Conservation (phyloP, 2,329 filamentous ascomycete genomes). For the Neonectria faginata region DNA sequence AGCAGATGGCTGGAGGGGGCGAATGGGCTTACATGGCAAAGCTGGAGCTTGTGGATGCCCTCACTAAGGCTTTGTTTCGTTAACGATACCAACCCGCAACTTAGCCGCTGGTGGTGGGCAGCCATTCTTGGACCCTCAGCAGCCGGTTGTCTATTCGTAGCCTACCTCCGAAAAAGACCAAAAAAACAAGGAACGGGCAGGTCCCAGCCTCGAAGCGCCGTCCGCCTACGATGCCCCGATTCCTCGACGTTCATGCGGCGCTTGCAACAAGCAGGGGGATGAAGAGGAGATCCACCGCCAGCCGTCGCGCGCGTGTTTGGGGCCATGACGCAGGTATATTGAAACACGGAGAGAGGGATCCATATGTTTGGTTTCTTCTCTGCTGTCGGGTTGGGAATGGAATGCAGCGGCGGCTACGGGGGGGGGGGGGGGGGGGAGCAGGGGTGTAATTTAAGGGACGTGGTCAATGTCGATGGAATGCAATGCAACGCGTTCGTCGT, state of each 20-base stretch:
- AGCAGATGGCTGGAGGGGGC: background rate
- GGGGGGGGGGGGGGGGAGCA: background rate
- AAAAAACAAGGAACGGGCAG: background rate
- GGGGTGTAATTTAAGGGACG: conserved; percentile 22
- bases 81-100: background rate
- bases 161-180: no score
- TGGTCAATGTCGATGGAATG: conserved; percentile 23
- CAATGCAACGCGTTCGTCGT: background rate
- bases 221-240: background rate
- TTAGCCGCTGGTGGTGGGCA: background rate
- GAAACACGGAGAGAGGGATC: conserved; percentile 22
- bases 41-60: background rate
- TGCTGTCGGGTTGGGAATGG: background rate
- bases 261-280: background rate
- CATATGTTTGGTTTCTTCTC: background rate
- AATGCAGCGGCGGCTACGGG: background rate
- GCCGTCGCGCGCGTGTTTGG: conserved; percentile 43
- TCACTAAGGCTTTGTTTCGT: background rate
- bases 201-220: background rate
- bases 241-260: conserved; percentile 20
- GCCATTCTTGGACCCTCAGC: background rate
- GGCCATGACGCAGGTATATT: conserved; percentile 31
- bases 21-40: background rate
- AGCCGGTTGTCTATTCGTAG: background rate
- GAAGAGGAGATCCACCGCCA: background rate